Conservation (phyloP, 2,329 filamentous ascomycete species). For the Tricladium varicosporioides region DNA sequence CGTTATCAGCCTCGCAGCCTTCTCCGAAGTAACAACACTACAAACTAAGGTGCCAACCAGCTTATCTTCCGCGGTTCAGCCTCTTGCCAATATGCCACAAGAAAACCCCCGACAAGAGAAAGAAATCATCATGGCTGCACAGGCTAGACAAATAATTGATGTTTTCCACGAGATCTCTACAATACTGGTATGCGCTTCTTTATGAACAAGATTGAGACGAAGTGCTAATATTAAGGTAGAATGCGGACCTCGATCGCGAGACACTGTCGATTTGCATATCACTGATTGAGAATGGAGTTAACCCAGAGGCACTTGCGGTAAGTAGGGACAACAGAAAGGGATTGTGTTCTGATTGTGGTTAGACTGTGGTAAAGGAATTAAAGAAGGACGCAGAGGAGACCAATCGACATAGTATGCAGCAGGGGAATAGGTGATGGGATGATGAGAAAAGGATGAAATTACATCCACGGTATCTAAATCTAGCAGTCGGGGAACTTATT, state of each 20-base stretch:
- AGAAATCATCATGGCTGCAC: conserved; percentile 64
- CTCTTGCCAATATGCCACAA: conserved; percentile 40
- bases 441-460: background rate
- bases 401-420: conserved; percentile 6
- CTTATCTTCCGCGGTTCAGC: background rate
- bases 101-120: conserved; percentile 57
- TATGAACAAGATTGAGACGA: too few species aligned
- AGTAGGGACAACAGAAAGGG: conserved; percentile 34
- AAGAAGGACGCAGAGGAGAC: conserved; percentile 32
- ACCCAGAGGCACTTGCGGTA: conserved; percentile 92
- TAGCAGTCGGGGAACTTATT: too few species aligned
- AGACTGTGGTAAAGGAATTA: conserved; percentile 35
- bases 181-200: conserved; percentile 65
- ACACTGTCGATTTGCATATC: conserved; percentile 94
- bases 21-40: background rate
- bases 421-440: background rate
- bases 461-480: background rate
- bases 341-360: conserved; percentile 12
- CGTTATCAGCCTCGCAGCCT: background rate
- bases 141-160: conserved; percentile 79
- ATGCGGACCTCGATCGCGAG: conserved; percentile 87
- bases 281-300: conserved; percentile 94
- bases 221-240: conserved; percentile 50
- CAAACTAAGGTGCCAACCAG: background rate
- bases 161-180: conserved; percentile 84